A percentile compares a stretch with the other conserved stretches of the same genome.
Evolutionary conservation across 176 grass and related monocot species (phyloP).

Genomic region (Aegilops sharonensis): DNA sequence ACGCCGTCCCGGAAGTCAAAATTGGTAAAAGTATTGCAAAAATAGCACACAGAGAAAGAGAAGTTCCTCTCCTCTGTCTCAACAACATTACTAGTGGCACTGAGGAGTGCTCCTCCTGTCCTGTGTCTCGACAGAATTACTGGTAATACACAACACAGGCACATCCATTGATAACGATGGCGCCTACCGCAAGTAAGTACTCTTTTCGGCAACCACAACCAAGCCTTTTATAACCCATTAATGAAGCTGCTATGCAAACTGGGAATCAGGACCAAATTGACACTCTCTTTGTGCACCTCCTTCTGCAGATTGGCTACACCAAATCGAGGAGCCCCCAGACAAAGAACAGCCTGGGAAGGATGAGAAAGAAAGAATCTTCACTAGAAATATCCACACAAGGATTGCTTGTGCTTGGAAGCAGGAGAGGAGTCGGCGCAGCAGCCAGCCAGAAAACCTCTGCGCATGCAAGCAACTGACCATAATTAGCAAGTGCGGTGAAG

Average conservation of each 20-base stretch:
- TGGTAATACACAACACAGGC: not conserved
- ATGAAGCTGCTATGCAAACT: not conserved
- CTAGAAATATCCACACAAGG: not conserved
- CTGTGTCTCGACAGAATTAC: not conserved
- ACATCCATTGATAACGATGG: slow-evolving; percentile 17
- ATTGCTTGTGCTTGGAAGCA: not conserved
- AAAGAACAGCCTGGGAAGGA: too few relatives aligned
- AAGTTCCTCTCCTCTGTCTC: not conserved
- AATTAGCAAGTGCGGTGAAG: slow-evolving; percentile 15
- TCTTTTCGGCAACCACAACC: not conserved
- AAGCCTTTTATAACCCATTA: not conserved
- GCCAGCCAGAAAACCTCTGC: not conserved
- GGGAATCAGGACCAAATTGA: not conserved
- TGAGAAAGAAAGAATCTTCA: not conserved
- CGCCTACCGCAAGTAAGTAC: slow-evolving; percentile 19
- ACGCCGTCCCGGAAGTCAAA: not conserved
- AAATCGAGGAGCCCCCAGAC: not conserved
- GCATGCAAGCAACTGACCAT: not conserved
- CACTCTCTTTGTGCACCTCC: not conserved
- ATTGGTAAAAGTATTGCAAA: not conserved
- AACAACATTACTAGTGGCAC: not conserved
- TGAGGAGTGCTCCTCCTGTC: not conserved
- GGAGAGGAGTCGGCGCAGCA: not conserved
- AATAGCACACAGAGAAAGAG: not conserved
- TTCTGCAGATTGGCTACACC: not conserved